Conservation (phyloP, 208 protist species). For the Trypanosoma vivax region DNA sequence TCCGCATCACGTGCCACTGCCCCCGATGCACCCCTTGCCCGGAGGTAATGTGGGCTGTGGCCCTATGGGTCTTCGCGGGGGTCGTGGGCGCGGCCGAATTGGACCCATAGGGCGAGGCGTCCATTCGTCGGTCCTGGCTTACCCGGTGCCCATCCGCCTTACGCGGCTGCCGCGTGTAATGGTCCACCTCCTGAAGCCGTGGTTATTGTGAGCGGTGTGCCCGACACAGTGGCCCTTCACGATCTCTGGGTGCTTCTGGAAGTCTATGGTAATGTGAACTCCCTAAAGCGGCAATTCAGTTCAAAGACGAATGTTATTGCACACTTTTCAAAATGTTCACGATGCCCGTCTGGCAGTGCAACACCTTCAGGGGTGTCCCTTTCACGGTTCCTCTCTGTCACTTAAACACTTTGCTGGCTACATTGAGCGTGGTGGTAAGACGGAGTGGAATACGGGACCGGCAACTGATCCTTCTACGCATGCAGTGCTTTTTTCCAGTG, state of each 20-base stretch:
- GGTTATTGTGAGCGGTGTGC: conserved; percentile 64
- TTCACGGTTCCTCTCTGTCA: conserved; percentile 43
- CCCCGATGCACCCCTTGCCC: no score
- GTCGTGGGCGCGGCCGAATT: conserved; percentile 19
- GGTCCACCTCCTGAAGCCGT: conserved; percentile 25
- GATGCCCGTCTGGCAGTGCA: conserved; percentile 64
- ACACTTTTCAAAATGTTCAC: conserved; percentile 66
- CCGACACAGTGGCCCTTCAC: conserved; percentile 58
- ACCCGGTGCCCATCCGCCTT: conserved; percentile 4
- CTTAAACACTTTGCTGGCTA: conserved; percentile 77
- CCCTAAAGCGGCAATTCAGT: conserved; percentile 71
- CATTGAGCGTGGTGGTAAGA: conserved; percentile 40
- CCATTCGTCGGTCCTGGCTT: background rate
- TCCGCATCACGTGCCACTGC: no score
- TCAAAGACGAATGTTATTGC: conserved; percentile 67
- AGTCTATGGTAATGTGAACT: conserved; percentile 86
- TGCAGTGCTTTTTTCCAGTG: conserved; percentile 53
- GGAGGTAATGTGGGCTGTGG: no score
- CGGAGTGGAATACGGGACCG: conserved; percentile 71
- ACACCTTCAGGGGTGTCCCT: conserved; percentile 68
- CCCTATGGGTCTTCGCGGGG: conserved; percentile 14
- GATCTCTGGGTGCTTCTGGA: conserved; percentile 84
- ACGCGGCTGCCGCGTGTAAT: background rate
- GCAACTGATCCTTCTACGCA: conserved; percentile 62
- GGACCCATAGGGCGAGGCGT: conserved; percentile 20